Conservation (phyloP, 352 stramenopile genomes). For the Phytophthora sojae region DNA sequence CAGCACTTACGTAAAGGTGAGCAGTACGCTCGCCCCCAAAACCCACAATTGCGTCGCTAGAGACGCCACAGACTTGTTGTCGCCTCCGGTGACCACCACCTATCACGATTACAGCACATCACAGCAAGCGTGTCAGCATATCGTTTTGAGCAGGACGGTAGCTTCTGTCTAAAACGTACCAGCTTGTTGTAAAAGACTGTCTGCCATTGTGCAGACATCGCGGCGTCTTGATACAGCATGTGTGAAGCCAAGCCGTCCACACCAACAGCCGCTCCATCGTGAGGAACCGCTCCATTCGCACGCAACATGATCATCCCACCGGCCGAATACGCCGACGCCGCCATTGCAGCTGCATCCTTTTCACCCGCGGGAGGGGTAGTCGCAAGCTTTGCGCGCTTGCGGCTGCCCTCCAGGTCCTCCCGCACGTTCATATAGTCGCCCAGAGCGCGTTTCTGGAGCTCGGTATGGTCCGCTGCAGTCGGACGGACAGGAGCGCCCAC, state of each 20-base stretch:
- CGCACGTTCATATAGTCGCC: conserved; percentile 36
- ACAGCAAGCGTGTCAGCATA: conserved; percentile 1
- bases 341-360: conserved; percentile 20
- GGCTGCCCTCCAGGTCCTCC: conserved; percentile 29
- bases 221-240: conserved; percentile 36
- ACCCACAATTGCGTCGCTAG: conserved; percentile 74
- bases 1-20: conserved; percentile 66
- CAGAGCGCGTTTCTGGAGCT: conserved; percentile 42
- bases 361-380: not conserved
- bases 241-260: conserved; percentile 22
- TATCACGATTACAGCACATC: conserved; percentile 24
- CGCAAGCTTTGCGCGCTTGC: conserved; percentile 38
- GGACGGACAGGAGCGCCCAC: conserved; percentile 5
- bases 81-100: conserved; percentile 71
- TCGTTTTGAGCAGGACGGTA: not conserved
- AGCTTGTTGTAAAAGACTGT: conserved; percentile 62
- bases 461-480: conserved; percentile 8
- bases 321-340: conserved; percentile 30
- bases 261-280: conserved; percentile 10
- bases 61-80: conserved; percentile 53
- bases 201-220: conserved; percentile 41
- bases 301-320: conserved; percentile 25
- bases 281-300: conserved; percentile 13
- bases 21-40: conserved; percentile 66
- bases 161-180: conserved; percentile 37